Percentiles rank a stretch among this genome's conserved stretches.
Conservation (phyloP, 805 yeast species). For the Wickerhamomyces queroliae region DNA sequence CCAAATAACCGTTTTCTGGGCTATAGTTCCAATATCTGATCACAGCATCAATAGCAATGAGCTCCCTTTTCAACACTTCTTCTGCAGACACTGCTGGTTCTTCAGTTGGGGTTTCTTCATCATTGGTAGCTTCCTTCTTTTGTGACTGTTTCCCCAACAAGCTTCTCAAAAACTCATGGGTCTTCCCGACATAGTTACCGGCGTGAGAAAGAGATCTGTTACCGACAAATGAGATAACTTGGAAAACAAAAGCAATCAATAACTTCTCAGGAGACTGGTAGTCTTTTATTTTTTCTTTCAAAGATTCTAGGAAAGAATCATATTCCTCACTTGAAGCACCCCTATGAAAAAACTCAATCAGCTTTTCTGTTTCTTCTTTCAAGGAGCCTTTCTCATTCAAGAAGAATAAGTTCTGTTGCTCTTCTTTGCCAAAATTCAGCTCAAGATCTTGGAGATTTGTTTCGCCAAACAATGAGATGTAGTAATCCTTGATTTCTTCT, state of each 20-base stretch:
- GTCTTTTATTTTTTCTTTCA: constrained; percentile 23
- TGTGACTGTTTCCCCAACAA: constrained; percentile 17
- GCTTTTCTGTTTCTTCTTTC: constrained; percentile 27
- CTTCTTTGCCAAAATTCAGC: constrained; percentile 7
- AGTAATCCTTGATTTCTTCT: constrained; percentile 32
- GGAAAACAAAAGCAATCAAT: constrained; percentile 57
- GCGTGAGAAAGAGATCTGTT: constrained; percentile 82
- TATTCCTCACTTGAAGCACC: constrained; percentile 24
- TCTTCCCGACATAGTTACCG: constrained; percentile 44
- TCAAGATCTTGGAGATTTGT: constrained; percentile 19
- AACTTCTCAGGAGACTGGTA: constrained; percentile 36
- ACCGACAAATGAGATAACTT: constrained; percentile 75
- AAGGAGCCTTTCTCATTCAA: constrained; percentile 32
- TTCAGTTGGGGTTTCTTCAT: neutral
- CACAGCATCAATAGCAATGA: constrained; percentile 48
- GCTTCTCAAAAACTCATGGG: constrained; percentile 30
- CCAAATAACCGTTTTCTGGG: constrained; percentile 58
- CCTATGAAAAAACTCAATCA: constrained; percentile 33
- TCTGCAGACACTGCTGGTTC: constrained; percentile 14
- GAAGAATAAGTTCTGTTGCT: constrained; percentile 32
- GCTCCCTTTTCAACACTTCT: constrained; percentile 26
- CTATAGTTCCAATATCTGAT: constrained; percentile 60
- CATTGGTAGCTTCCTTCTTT: neutral
- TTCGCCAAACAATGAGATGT: constrained; percentile 26
- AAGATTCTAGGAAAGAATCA: constrained; percentile 21